Conservation (phyloP, 331 rosid species). For the Saraca asoca region DNA sequence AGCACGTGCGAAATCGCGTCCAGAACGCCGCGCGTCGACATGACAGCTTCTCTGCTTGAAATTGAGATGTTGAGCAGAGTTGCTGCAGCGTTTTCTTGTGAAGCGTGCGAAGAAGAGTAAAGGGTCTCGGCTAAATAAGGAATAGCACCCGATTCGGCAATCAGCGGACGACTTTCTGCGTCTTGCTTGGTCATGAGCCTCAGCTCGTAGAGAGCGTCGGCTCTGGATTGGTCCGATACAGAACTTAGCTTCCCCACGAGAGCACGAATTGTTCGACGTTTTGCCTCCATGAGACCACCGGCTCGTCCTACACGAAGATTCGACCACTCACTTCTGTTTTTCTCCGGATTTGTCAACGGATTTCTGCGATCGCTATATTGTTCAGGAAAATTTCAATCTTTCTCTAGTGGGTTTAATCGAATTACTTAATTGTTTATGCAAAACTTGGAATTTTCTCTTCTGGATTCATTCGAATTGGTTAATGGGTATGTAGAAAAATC, state of each 20-base stretch:
- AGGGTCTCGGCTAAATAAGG: conserved; percentile 79
- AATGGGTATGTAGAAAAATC: no score
- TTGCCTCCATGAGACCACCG: conserved; percentile 51
- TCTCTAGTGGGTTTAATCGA: no score
- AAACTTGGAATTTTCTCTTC: no score
- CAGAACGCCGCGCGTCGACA: conserved; percentile 83
- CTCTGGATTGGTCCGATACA: conserved; percentile 66
- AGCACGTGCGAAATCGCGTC: conserved; percentile 81
- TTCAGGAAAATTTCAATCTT: no score
- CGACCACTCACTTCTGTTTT: no score
- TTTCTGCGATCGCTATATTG: no score
- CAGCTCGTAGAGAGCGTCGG: conserved; percentile 64
- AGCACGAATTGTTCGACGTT: conserved; percentile 47
- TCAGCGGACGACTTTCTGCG: conserved; percentile 64
- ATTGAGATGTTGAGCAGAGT: conserved; percentile 84
- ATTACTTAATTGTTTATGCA: no score
- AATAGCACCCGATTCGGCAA: conserved; percentile 70
- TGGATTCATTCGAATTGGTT: no score
- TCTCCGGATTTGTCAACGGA: no score
- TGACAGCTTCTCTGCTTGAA: conserved; percentile 54
- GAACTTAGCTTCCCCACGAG: conserved; percentile 76
- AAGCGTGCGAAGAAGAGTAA: conserved; percentile 53
- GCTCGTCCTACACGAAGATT: no score
- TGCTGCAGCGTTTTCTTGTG: conserved; percentile 89
- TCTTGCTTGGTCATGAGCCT: conserved; percentile 70